Evolutionary conservation across 768 basidiomycete genomes (phyloP).

Genomic region (Suillus decipiens): DNA sequence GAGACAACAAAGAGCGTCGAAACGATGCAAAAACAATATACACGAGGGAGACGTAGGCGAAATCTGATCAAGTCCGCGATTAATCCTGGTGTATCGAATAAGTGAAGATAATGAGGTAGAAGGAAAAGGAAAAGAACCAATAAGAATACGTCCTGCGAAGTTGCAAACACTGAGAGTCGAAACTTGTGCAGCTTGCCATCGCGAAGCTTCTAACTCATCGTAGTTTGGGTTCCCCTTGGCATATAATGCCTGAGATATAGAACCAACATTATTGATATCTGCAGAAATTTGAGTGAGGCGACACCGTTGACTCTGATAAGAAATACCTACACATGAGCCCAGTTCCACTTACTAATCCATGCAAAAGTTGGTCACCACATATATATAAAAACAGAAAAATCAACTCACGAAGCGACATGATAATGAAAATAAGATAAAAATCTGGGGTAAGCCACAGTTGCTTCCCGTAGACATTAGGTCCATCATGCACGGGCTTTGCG

Average conservation of each 20-base stretch:
- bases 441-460: slow-evolving; percentile 52
- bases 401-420: slow-evolving; percentile 57
- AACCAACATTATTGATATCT: slow-evolving; percentile 90
- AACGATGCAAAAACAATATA: slow-evolving; percentile 69
- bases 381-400: not conserved
- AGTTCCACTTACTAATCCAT: slow-evolving; percentile 60
- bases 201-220: slow-evolving; percentile 64
- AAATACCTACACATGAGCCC: slow-evolving; percentile 69
- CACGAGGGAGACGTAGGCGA: slow-evolving; percentile 59
- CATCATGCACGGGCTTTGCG: slow-evolving; percentile 21
- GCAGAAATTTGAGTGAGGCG: slow-evolving; percentile 9
- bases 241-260: slow-evolving; percentile 70
- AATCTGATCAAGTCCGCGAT: slow-evolving; percentile 65
- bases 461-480: slow-evolving; percentile 55
- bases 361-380: slow-evolving; percentile 3
- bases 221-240: slow-evolving; percentile 60
- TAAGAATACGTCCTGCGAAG: slow-evolving; percentile 73
- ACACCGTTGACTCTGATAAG: not conserved
- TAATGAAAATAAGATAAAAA: slow-evolving; percentile 63
- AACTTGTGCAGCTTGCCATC: slow-evolving; percentile 85
- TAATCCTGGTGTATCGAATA: slow-evolving; percentile 46
- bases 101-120: not conserved
- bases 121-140: slow-evolving; percentile 46
- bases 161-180: slow-evolving; percentile 82
- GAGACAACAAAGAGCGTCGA: slow-evolving; percentile 69